These are phyloP conservation scores for Dentipellis fragilis DNA, from an alignment of 768 basidiomycete genomes.

Conservation along the genomic window DNA sequence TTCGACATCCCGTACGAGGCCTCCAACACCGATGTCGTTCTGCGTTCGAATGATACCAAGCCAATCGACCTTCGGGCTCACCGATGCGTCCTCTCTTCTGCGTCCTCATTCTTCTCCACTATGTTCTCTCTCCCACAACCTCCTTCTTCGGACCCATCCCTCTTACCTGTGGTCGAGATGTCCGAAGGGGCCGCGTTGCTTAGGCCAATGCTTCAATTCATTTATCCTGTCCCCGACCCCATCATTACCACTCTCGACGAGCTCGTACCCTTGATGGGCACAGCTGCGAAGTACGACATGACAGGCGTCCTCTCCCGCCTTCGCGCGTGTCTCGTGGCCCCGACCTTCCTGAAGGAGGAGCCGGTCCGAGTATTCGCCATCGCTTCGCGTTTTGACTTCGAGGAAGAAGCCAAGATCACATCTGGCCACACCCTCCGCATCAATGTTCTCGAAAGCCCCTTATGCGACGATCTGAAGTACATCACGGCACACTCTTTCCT, in stretches of 20 bases:
- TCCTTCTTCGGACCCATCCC: constrained; percentile 13
- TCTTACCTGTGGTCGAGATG: constrained; percentile 40
- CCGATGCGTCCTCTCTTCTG: constrained; percentile 47
- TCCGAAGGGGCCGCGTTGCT: constrained; percentile 39
- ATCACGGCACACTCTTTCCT: constrained; percentile 65
- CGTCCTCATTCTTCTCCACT: constrained; percentile 59
- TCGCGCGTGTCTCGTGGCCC: constrained; percentile 41
- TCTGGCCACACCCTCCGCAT: constrained; percentile 46
- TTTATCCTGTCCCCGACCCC: constrained; percentile 56
- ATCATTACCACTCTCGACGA: constrained; percentile 40
- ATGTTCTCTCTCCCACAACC: constrained; percentile 62
- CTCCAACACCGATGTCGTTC: constrained; percentile 42
- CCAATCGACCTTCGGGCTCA: constrained; percentile 47
- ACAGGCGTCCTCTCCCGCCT: constrained; percentile 33
- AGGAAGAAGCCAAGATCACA: constrained; percentile 52
- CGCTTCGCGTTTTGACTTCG: constrained; percentile 54
- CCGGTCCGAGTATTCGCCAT: constrained; percentile 64
- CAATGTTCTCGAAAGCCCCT: constrained; percentile 45
- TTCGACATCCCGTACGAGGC: background rate
- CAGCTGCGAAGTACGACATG: constrained; percentile 60
- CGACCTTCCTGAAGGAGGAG: constrained; percentile 33
- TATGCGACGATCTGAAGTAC: constrained; percentile 52
- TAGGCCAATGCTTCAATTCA: constrained; percentile 41
- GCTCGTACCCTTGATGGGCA: constrained; percentile 37
- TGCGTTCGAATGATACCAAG: constrained; percentile 31